These are phyloP conservation scores for Sapria himalayana DNA, from an alignment of 345 rosid species.

Conservation along the genomic window DNA sequence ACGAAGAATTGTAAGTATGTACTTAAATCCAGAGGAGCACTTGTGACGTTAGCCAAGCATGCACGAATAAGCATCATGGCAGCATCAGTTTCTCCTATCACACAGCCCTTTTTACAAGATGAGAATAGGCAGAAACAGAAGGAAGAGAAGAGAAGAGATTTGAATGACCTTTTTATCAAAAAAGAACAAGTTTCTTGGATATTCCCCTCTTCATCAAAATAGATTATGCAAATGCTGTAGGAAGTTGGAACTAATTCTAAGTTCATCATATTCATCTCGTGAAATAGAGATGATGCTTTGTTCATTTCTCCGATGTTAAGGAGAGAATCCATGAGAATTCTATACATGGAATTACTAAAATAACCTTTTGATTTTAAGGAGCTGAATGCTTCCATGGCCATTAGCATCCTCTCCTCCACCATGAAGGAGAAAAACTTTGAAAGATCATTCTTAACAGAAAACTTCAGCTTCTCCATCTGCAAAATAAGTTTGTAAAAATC, in stretches of 20 bases:
- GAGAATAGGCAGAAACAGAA: constrained; percentile 40
- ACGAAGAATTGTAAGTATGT: constrained; percentile 34
- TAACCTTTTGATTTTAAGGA: constrained; percentile 44
- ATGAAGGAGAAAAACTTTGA: constrained; percentile 32
- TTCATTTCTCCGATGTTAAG: constrained; percentile 26
- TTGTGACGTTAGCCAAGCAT: constrained; percentile 48
- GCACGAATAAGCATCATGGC: constrained; percentile 67
- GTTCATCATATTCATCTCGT: constrained; percentile 28
- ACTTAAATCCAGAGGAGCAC: constrained; percentile 72
- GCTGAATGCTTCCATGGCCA: constrained; percentile 45
- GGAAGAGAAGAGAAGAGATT: constrained; percentile 49
- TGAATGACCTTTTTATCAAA: constrained; percentile 58
- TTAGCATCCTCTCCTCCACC: constrained; percentile 23
- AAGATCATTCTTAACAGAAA: constrained; percentile 34
- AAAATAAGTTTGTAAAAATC: constrained; percentile 30
- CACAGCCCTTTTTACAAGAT: constrained; percentile 50
- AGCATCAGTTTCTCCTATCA: constrained; percentile 63
- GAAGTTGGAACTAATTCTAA: constrained; percentile 32
- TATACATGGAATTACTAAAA: constrained; percentile 30
- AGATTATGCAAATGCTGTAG: constrained; percentile 31
- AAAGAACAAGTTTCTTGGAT: constrained; percentile 39
- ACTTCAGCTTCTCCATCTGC: constrained; percentile 32
- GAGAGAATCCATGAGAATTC: constrained; percentile 45
- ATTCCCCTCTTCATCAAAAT: constrained; percentile 32
- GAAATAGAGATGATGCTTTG: constrained; percentile 36